A percentile compares a stretch with the other conserved stretches of the same genome.
Conservation (phyloP, 129 eudicot species). For the Lactuca saligna region DNA sequence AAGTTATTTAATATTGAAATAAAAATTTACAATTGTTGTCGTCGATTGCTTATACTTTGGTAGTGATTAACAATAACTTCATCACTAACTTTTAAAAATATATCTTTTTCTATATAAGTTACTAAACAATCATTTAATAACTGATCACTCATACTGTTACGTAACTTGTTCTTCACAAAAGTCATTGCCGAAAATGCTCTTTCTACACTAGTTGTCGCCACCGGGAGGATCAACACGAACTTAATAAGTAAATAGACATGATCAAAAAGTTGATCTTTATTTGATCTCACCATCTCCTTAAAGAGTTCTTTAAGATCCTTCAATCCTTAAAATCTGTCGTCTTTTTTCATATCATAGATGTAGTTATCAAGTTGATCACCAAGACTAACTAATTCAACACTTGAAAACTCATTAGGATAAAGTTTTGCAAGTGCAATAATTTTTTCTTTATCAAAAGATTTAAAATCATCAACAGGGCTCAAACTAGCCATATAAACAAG, state of each 20-base stretch:
- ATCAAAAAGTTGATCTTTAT: no score
- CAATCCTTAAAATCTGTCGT: not conserved
- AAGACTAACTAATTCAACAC: not conserved
- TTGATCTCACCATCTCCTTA: no score
- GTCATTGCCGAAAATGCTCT: not conserved
- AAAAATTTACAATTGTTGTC: no score
- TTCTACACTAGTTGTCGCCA: not conserved
- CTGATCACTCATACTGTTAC: no score
- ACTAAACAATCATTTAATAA: no score
- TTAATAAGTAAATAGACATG: no score
- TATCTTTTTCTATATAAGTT: no score
- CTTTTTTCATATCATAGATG: not conserved
- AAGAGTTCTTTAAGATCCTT: not conserved
- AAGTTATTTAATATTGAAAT: no score
- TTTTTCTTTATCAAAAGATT: not conserved
- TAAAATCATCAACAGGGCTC: not conserved
- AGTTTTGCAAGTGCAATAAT: not conserved
- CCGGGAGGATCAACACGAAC: not conserved
- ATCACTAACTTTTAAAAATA: no score
- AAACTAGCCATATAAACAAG: not conserved
- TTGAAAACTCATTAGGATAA: not conserved
- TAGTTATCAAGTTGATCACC: not conserved
- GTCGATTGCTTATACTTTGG: no score
- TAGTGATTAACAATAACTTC: no score
- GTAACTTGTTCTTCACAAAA: no score